A percentile compares a stretch with the other conserved stretches of the same genome.
These are phyloP conservation scores for Dictyophora rubrovolvata DNA, from an alignment of 768 basidiomycete species.

Conservation along the genomic window DNA sequence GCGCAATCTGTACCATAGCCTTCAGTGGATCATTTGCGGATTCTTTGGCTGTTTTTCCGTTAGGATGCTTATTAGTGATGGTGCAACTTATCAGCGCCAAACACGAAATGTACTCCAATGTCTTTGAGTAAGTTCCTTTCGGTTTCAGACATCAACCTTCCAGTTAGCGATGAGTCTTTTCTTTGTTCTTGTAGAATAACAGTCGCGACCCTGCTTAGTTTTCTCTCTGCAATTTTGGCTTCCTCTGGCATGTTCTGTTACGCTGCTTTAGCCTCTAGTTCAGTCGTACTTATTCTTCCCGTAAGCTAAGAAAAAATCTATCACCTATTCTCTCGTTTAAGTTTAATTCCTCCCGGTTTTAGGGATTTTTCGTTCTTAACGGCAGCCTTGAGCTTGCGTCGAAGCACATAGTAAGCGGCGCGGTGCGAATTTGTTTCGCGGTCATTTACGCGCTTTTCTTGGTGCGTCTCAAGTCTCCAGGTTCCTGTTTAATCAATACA, in stretches of 20 bases:
- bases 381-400: constrained; percentile 74
- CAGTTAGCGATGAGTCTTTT: not conserved
- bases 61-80: constrained; percentile 63
- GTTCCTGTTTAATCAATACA: too few relatives aligned
- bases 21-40: constrained; percentile 77
- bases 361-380: constrained; percentile 59
- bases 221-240: constrained; percentile 65
- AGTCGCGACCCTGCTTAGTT: constrained; percentile 69
- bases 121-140: constrained; percentile 52
- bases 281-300: constrained; percentile 73
- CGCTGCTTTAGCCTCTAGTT: constrained; percentile 65
- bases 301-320: constrained; percentile 26
- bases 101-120: constrained; percentile 71
- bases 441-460: constrained; percentile 58
- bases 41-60: constrained; percentile 56
- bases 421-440: constrained; percentile 72
- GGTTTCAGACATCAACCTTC: not conserved
- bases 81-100: constrained; percentile 63
- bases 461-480: constrained; percentile 11
- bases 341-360: not conserved
- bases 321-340: not conserved
- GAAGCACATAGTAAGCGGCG: constrained; percentile 71
- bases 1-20: constrained; percentile 61
- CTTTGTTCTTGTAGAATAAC: constrained; percentile 44
- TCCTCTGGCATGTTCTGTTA: constrained; percentile 66